phyloP scores from a whole-genome alignment of 1,139 yeast genomes.

The Sugiyamaella sp. region DNA sequence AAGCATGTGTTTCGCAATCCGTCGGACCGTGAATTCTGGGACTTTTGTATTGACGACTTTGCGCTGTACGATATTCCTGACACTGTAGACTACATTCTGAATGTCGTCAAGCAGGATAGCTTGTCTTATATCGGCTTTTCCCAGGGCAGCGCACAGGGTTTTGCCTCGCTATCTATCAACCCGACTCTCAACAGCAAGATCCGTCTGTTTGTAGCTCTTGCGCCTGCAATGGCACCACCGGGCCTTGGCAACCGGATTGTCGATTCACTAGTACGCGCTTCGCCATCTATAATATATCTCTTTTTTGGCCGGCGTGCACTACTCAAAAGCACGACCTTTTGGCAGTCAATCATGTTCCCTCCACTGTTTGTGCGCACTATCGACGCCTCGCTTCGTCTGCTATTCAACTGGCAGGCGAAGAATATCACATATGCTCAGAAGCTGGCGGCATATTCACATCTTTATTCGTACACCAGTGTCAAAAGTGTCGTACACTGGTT shows the following conservation, averaged over 20 bases:
- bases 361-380: conserved; percentile 75
- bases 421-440: conserved; percentile 77
- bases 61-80: conserved; percentile 84
- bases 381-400: conserved; percentile 63
- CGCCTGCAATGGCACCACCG: conserved; percentile 95
- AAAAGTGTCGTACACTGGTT: conserved; percentile 97
- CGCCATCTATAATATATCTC: conserved; percentile 73
- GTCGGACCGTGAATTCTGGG: conserved; percentile 65
- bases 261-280: conserved; percentile 74
- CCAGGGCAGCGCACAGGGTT: conserved; percentile 91
- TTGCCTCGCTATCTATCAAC: conserved; percentile 76
- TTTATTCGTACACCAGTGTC: conserved; percentile 88
- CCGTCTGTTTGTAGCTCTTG: conserved; percentile 72
- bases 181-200: conserved; percentile 69
- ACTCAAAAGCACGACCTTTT: conserved; percentile 75
- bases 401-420: conserved; percentile 76
- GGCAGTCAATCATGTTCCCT: conserved; percentile 84
- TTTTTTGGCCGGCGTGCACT: conserved; percentile 75
- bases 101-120: conserved; percentile 47
- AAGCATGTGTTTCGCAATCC: conserved; percentile 51
- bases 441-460: conserved; percentile 73
- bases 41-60: conserved; percentile 83
- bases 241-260: conserved; percentile 76
- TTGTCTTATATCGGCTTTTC: conserved; percentile 81
- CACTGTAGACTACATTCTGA: conserved; percentile 63